phyloP scores from a whole-genome alignment of 352 stramenopile genomes.

The Phytophthora cactorum region DNA sequence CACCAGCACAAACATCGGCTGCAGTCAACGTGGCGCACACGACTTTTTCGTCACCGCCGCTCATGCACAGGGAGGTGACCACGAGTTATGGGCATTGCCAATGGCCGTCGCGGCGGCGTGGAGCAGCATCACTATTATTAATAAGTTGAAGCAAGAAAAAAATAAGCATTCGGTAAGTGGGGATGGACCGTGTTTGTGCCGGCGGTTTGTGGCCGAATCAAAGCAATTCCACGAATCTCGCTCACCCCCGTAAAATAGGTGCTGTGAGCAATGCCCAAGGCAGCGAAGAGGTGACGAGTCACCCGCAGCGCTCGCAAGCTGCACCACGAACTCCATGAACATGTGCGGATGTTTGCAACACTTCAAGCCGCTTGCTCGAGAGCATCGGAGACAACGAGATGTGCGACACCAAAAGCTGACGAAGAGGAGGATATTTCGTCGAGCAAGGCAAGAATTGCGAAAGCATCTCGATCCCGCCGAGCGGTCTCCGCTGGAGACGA shows the following conservation, averaged over 20 bases:
- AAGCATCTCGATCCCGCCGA: not conserved
- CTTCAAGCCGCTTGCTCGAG: not conserved
- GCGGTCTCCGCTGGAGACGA: not conserved
- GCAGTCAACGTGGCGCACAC: not conserved
- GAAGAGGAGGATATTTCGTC: not conserved
- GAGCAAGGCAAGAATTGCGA: not conserved
- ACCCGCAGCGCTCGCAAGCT: not conserved
- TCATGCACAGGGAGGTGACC: no score
- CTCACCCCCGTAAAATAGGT: slow-evolving; percentile 27
- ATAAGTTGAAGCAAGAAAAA: not conserved
- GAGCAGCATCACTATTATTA: no score
- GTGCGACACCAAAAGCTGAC: not conserved
- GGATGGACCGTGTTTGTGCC: slow-evolving; percentile 34
- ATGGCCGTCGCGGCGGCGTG: no score
- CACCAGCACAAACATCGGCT: not conserved
- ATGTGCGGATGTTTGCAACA: slow-evolving; percentile 1
- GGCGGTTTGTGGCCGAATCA: slow-evolving; percentile 29
- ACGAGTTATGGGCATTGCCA: no score
- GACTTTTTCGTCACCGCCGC: not conserved
- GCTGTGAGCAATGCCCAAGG: slow-evolving; percentile 1
- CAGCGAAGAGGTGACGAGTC: not conserved
- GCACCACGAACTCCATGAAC: not conserved
- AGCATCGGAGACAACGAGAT: slow-evolving; percentile 1
- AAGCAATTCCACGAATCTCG: slow-evolving; percentile 20
- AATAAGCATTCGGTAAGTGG: slow-evolving; percentile 7